Evolutionary conservation across 2,329 filamentous ascomycete species (phyloP), one percentile per base, ranked within the genome.

Genomic region (Beauveria asiatica): DNA sequence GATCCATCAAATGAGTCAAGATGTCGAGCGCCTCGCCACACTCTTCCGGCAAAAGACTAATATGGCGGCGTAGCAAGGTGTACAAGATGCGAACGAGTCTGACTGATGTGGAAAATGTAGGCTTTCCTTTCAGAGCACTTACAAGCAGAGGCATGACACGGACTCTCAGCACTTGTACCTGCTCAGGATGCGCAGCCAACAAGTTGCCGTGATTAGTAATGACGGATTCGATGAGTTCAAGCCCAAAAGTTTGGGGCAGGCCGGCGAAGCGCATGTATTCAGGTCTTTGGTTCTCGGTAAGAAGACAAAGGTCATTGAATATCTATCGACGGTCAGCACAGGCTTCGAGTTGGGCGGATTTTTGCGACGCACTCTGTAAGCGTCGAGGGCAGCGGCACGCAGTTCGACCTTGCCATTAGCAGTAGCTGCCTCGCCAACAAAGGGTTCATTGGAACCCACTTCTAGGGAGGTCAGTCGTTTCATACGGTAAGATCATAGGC

Each of bases 151-250:
- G 92, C 83, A 97, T 89, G 2, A 97, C 83, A 53, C 88, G 82
- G 3, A 82, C 79, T 27, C 89, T 85, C 42, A 97, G 78, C 42
- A 96, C 84, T 64, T 93, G 82, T 5, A 88, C 83, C 71, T 96
- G 89, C 69, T 97, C 92, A 0, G 84, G 80, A 69, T 97, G 92
- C 3, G 80, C 78, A 19, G 86, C 78, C 71, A 97, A 94, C 30
- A 96, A 84, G 56, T 81, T 79, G n/a, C 87, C 83, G 76, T 97
- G 91, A 67, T 92, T 95, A 25, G 88, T 87, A 62, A 99, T 77
- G 57, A 96, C 86, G 1, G 91, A 93, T 73, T 97, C 92, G 66
- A 99, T 91, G 59, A 97, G 80, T 70, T 99, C 94, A 1, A 99
- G 76, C 6, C 92, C 90, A 66, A 96, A 94, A 0, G 89, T 88